A percentile compares a stretch with the other conserved stretches of the same genome.
Evolutionary conservation across 1,284 basidiomycete species (phyloP).

Genomic region (Hypsizygus ulmarius): DNA sequence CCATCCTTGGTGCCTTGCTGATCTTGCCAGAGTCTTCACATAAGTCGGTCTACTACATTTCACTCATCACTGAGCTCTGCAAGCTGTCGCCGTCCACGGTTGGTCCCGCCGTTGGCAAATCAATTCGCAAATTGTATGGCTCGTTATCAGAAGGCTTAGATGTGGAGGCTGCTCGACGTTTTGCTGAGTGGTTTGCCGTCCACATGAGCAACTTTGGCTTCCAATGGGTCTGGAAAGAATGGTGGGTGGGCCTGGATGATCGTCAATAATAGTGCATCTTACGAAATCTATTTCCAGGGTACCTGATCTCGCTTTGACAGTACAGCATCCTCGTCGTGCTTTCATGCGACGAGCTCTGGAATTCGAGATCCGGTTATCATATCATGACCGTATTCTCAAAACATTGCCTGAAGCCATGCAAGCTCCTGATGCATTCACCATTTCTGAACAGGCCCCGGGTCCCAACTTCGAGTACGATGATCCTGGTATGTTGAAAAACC

Average conservation of each 20-base stretch:
- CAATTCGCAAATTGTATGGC: slow-evolving; percentile 83
- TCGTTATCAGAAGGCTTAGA: slow-evolving; percentile 81
- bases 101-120: slow-evolving; percentile 95
- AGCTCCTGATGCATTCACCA: slow-evolving; percentile 58
- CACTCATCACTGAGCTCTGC: slow-evolving; percentile 91
- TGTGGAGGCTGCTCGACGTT: slow-evolving; percentile 76
- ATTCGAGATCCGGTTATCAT: slow-evolving; percentile 88
- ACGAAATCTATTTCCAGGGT: slow-evolving; percentile 53
- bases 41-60: slow-evolving; percentile 84
- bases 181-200: slow-evolving; percentile 93
- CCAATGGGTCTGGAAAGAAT: slow-evolving; percentile 99
- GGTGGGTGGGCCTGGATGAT: slow-evolving; percentile 50
- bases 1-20: slow-evolving; percentile 75
- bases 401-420: slow-evolving; percentile 86
- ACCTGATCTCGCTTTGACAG: slow-evolving; percentile 73
- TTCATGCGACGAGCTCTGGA: slow-evolving; percentile 91
- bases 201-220: slow-evolving; percentile 99
- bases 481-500: slow-evolving; percentile 43
- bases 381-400: slow-evolving; percentile 90
- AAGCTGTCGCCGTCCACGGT: slow-evolving; percentile 89
- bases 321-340: slow-evolving; percentile 79
- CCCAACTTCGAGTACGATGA: slow-evolving; percentile 86
- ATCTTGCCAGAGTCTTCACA: slow-evolving; percentile 76
- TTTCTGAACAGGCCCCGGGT: slow-evolving; percentile 76
- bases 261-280: slow-evolving; percentile 4